Conservation (phyloP, 148 eudicot species). For the Agrostemma githago region DNA sequence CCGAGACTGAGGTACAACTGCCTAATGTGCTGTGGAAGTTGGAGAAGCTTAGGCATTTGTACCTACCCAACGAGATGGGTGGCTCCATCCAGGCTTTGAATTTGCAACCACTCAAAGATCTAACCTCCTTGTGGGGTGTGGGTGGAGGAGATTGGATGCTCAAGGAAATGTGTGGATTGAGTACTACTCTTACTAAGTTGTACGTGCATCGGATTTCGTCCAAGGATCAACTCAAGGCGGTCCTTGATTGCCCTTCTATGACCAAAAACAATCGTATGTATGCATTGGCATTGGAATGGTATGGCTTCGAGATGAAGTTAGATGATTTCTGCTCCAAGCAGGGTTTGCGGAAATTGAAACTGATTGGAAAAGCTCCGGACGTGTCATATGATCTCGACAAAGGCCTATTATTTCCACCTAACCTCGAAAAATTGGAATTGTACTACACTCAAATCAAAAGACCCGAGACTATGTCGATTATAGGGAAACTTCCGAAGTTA, state of each 20-base stretch:
- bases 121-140: slow-evolving; percentile 25
- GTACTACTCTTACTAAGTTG: slow-evolving; percentile 19
- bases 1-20: background rate
- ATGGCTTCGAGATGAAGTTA: slow-evolving; percentile 10
- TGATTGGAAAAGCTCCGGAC: slow-evolving; percentile 20
- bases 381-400: background rate
- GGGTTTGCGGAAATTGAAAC: slow-evolving; percentile 16
- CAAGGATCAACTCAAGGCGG: slow-evolving; percentile 20
- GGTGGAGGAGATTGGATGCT: slow-evolving; percentile 34
- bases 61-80: slow-evolving; percentile 21
- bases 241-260: slow-evolving; percentile 22
- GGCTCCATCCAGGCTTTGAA: background rate
- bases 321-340: background rate
- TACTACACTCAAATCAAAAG: slow-evolving; percentile 10
- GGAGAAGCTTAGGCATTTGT: slow-evolving; percentile 24
- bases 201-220: slow-evolving; percentile 22
- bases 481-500: slow-evolving; percentile 20
- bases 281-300: slow-evolving; percentile 30
- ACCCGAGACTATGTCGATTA: slow-evolving; percentile 5
- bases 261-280: background rate
- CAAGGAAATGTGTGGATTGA: slow-evolving; percentile 17
- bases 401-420: slow-evolving; percentile 14
- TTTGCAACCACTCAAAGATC: slow-evolving; percentile 14
- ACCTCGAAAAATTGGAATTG: slow-evolving; percentile 23
- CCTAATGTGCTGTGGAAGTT: slow-evolving; percentile 33